Evolutionary conservation across 768 basidiomycete genomes (phyloP).

Genomic region (Auricularia cornea): DNA sequence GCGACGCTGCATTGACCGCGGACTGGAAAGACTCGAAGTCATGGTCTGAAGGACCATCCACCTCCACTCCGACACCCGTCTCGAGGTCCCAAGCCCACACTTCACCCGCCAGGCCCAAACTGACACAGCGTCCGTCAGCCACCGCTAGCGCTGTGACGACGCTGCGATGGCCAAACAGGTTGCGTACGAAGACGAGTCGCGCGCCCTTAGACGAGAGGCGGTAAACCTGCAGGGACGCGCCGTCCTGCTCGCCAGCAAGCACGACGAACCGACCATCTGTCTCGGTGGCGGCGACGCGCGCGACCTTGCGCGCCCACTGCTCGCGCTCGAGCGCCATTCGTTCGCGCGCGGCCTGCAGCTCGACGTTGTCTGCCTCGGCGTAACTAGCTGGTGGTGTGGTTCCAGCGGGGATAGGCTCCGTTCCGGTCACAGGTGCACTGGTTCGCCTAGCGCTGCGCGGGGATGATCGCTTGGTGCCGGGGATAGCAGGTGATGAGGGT

Average conservation of each 20-base stretch:
- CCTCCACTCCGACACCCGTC: conserved; percentile 33
- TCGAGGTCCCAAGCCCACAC: conserved; percentile 88
- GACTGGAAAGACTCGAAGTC: conserved; percentile 2
- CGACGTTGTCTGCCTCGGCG: not conserved
- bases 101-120: conserved; percentile 59
- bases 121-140: conserved; percentile 77
- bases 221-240: conserved; percentile 54
- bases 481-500: conserved; percentile 9
- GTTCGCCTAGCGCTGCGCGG: conserved; percentile 43
- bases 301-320: conserved; percentile 72
- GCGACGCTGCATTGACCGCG: not conserved
- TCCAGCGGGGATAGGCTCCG: no score
- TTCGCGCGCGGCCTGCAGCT: not conserved
- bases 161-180: conserved; percentile 59
- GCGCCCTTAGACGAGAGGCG: conserved; percentile 53
- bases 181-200: conserved; percentile 56
- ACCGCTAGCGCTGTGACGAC: conserved; percentile 60
- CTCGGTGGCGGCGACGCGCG: conserved; percentile 59
- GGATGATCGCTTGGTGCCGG: conserved; percentile 47
- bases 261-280: conserved; percentile 85
- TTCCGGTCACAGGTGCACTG: conserved; percentile 72
- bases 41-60: conserved; percentile 8
- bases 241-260: conserved; percentile 48
- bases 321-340: conserved; percentile 32
- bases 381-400: not conserved